Evolutionary conservation across 768 basidiomycete genomes (phyloP), one percentile per base, ranked within the genome.

Genomic region (Mycena rosella): DNA sequence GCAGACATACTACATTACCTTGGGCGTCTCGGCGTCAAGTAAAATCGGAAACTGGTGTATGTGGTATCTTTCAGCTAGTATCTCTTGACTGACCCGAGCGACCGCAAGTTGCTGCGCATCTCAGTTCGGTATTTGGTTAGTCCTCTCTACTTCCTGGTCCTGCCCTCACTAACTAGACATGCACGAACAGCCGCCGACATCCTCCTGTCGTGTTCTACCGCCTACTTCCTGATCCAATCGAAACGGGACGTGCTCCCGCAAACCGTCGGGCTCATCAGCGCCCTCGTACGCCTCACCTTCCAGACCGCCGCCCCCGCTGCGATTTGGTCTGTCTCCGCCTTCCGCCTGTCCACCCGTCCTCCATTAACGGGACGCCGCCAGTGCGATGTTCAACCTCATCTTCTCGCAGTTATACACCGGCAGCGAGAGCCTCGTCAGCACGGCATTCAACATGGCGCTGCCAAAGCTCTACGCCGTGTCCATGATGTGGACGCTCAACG

Each of bases 401-500:
- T 67, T 61, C 51, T 61, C 60, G 22, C 60, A 61, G 32, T 29
- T 61, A 51, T 13, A 61, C 27, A 49, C 49, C 49, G 32, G 38
- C 51, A 44, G 24, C 51, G 24, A 51, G 9, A 27, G 40, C 11
- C 49, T 27, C 49, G 40, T 44, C 51, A 51, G 53, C 30, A 61
- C 53, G 27, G 60, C 60, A 44, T 61, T 67, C 7, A 67, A 67
- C 53, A 53, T 56, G 14, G 8, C 17, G 22, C 45, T 67, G 2
- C 65, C 65, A 5, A 67, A 67, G 47, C 20, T 67, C 20, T 67
- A 67, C 53, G 65, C 65, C 4, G 51, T 67, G 17, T 67, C 65
- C 54, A 67, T 67, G 65, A 67, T 67, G 65, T 67, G 24, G 7
- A 61, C 60, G 13, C 65, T 67, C 59, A 67, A 67, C 26, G 59